Evolutionary conservation across 2,329 filamentous ascomycete species (phyloP), one percentile per base, ranked within the genome.

Genomic region (Diaporthe nobilis): DNA sequence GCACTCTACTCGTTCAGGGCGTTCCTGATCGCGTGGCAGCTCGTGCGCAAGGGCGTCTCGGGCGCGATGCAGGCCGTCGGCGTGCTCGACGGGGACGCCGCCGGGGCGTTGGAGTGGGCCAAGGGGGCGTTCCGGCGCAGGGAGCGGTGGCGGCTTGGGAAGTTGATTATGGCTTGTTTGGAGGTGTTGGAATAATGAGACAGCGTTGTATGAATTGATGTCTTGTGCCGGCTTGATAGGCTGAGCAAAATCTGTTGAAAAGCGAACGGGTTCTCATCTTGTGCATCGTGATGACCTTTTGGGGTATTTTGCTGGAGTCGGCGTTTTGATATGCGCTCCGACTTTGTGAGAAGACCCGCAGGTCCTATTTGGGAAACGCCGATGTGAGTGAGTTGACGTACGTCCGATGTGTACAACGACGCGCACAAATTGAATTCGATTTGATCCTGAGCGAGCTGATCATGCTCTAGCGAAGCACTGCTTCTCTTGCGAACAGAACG

Each of bases 21-120:
- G 0, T 85, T 86, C 74, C 76, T 85, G 68, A 85, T 85, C 72
- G 85, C 85, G 0, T 85, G 83, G 83, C 82, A 85, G 73, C 80
- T 85, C 10, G 75, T 85, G 2, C 74, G 79, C 34, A 82, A 78
- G 0, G 79, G 82, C 0, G 72, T 82, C 1, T 34, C 80, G 10
- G 83, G 81, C 10, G 82, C 83, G 9, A 85, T 85, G 83, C 77
- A 77, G n/a, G 77, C 77, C 4, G 82, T 83, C 6, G 79, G 80
- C 0, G 75, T 85, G 1, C 31, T 65, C 9, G 82, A 85, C 78
- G 82, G 83, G 9, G 83, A 85, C 76, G 22, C 73, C 4, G 57
- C 77, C 2, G 79, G 77, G 6, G 81, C 81, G 31, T 63, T 81
- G 17, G 57, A 49, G 2, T 85, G 84, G 84, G 84, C 82, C 9